Evolutionary conservation across 306 rosid species (phyloP), one percentile per base, ranked within the genome.

Genomic region (Alnus glutinosa): DNA sequence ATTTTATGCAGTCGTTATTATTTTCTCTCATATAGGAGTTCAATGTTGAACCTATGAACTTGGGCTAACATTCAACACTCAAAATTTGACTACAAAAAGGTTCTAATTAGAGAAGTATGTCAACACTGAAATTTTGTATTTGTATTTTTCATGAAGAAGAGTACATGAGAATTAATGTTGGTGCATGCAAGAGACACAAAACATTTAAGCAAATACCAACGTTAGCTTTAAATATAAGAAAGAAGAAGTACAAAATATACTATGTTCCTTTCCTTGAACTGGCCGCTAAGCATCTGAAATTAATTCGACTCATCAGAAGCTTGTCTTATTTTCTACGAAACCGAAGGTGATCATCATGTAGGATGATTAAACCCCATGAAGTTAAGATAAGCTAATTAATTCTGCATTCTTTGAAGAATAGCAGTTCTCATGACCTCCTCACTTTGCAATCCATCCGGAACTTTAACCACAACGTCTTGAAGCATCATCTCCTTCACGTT

Each of bases 391-490:
- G 34, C 19, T 57, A 37, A 19, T 19, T 74, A 82, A 55, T 14
- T 58, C 42, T 7, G 42, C 34, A 80, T 64, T 57, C 83, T 75
- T 73, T 76, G 77, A 4, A 79, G 32, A 77, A 91, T 84, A 23
- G 89, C 87, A 4, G 15, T 54, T 81, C 78, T 80, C 78, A 89
- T 75, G 14, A 82, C 81, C 51, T 83, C 87, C 59, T 85, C 87
- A 61, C 61, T 87, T 72, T 69, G 67, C 54, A 80, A 75, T 9
- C 77, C 82, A 32, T 57, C 66, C 23, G 89, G 91, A 79, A 89
- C 66, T 79, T 83, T 81, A 5, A 86, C 91, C 14, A 92, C 88
- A 7, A 88, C 86, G 63, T 88, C 94, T 83, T 92, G 97, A 32
- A 92, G 88, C 88, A 92, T 81, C 19, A 87, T 3, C 8, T 85